These are phyloP conservation scores for Dioscorea dumetorum DNA, from an alignment of 106 monocot genomes.

Conservation along the genomic window DNA sequence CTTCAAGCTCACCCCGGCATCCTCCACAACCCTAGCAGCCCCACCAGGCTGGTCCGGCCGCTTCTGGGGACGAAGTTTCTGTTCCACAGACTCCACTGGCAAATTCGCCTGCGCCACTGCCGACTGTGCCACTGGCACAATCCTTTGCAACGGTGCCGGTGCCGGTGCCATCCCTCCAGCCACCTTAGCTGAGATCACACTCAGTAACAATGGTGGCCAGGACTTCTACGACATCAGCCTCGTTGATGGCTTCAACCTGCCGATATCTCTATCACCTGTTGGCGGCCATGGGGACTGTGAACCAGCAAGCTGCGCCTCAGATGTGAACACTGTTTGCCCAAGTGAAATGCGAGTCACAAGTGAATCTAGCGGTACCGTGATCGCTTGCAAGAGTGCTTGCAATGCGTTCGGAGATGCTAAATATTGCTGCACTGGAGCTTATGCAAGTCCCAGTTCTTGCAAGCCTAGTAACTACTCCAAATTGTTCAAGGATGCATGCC, in stretches of 20 bases:
- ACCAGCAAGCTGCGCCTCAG: slow-evolving; percentile 10
- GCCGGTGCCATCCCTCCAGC: slow-evolving; percentile 10
- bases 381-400: slow-evolving; percentile 46
- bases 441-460: slow-evolving; percentile 3
- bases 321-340: slow-evolving; percentile 48
- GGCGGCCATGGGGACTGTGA: slow-evolving; percentile 15
- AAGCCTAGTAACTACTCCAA: slow-evolving; percentile 34
- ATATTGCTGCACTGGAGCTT: no score
- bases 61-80: slow-evolving; percentile 15
- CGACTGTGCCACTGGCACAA: slow-evolving; percentile 16
- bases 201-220: slow-evolving; percentile 7
- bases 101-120: slow-evolving; percentile 10
- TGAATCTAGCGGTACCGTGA: slow-evolving; percentile 2
- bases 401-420: neutral
- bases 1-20: slow-evolving; percentile 19
- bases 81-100: slow-evolving; percentile 13
- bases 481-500: slow-evolving; percentile 37
- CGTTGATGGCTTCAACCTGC: slow-evolving; percentile 62
- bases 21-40: slow-evolving; percentile 16
- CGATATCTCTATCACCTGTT: slow-evolving; percentile 22
- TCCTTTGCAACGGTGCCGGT: slow-evolving; percentile 17
- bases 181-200: slow-evolving; percentile 42
- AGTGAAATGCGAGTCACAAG: slow-evolving; percentile 19
- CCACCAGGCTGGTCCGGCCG: slow-evolving; percentile 45
- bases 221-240: slow-evolving; percentile 57